Conservation (phyloP, 2,329 filamentous ascomycete genomes). For the Blastomyces silverae region DNA sequence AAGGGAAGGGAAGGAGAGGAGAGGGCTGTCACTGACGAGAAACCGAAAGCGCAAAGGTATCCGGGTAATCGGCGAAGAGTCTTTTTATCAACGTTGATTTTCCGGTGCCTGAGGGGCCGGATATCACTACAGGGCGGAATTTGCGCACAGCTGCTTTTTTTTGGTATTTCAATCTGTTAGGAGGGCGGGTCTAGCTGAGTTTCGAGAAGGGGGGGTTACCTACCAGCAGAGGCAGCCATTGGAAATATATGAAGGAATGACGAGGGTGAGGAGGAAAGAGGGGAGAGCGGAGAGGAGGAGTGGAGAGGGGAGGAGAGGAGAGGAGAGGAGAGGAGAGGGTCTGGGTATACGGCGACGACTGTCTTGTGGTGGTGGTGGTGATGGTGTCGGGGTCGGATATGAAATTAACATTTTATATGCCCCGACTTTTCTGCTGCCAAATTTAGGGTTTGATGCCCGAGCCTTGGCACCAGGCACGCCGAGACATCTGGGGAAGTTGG, state of each 20-base stretch:
- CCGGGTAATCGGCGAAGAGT: constrained; percentile 38
- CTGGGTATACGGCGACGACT: background rate
- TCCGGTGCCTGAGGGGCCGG: constrained; percentile 39
- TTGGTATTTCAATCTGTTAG: background rate
- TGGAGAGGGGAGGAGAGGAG: background rate
- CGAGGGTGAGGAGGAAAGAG: too few relatives aligned
- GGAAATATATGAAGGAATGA: background rate
- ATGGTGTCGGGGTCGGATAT: too few relatives aligned
- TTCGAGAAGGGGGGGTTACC: background rate
- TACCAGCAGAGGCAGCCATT: constrained; percentile 11
- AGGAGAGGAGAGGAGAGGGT: background rate
- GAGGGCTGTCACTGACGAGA: constrained; percentile 29
- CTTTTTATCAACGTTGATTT: constrained; percentile 41
- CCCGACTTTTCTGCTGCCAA: background rate
- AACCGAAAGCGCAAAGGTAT: constrained; percentile 40
- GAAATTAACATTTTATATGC: background rate
- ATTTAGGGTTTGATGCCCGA: background rate
- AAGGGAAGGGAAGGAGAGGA: constrained; percentile 17
- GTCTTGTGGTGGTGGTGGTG: too few relatives aligned
- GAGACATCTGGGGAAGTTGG: background rate
- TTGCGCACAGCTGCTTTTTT: constrained; percentile 24
- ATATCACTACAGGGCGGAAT: constrained; percentile 39
- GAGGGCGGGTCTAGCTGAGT: background rate
- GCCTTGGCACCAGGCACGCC: background rate
- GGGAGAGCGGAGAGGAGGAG: background rate